Conservation (phyloP, 2,329 filamentous ascomycete genomes). For the Trichoderma pleuroti region DNA sequence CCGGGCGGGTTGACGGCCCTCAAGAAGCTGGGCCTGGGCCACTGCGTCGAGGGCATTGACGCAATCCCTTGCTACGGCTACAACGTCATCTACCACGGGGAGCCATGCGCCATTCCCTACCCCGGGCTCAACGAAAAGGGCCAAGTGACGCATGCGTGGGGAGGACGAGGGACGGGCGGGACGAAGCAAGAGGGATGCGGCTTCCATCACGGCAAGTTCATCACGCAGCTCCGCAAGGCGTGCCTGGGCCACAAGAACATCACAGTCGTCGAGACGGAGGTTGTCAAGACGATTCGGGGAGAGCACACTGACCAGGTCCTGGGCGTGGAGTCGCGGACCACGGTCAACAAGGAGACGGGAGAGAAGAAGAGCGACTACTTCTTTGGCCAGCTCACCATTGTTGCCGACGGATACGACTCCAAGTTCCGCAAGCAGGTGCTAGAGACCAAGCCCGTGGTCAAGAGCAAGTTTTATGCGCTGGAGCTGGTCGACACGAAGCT, state of each 20-base stretch:
- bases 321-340: conserved; percentile 73
- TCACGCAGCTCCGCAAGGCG: conserved; percentile 72
- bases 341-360: conserved; percentile 49
- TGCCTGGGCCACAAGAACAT: conserved; percentile 77
- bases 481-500: conserved; percentile 86
- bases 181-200: conserved; percentile 63
- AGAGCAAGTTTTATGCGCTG: conserved; percentile 88
- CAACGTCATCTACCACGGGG: conserved; percentile 76
- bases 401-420: conserved; percentile 88
- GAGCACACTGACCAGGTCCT: conserved; percentile 68
- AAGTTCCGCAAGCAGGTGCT: conserved; percentile 84
- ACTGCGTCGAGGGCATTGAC: conserved; percentile 87
- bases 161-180: conserved; percentile 33
- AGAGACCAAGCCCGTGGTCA: conserved; percentile 61
- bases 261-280: conserved; percentile 86
- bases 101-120: conserved; percentile 74
- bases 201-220: conserved; percentile 95
- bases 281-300: conserved; percentile 68
- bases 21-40: conserved; percentile 71
- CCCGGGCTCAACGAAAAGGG: conserved; percentile 57
- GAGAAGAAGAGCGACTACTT: conserved; percentile 67
- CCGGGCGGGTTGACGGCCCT: conserved; percentile 84
- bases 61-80: conserved; percentile 80
- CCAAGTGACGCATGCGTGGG: conserved; percentile 37
- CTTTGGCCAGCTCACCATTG: conserved; percentile 83